Base-by-base conservation (phyloP, 1,284 basidiomycete genomes). In the Amylostereum chailletii region DNA sequence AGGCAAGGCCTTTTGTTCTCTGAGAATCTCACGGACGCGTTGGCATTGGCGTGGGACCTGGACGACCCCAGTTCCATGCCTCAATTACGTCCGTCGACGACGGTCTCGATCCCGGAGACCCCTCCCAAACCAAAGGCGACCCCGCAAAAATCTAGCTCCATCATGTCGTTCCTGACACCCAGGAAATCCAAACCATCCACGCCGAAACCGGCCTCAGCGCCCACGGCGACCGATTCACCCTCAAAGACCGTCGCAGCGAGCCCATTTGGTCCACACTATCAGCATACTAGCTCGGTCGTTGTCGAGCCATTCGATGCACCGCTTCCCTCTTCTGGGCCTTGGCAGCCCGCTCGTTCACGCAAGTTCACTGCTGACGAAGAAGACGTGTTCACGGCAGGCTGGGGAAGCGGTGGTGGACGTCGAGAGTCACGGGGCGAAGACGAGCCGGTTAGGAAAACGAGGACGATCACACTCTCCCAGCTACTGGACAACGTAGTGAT, bases 401-500 rank as follows among this genome's bases (percentile, higher is more conserved):
- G 86, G 85, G 71, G 71, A 46, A 19, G 19, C 19, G 76, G 77
- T 8, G 64, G 64, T 33, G 40, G 39, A n/a, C n/a, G 38, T 27
- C 48, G 7, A 27, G 45, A n/a, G 39, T 41, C 9, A 42, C 8
- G 41, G 10, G 45, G 64, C 48, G 61, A 69, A 51, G 61, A 63
- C 33, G 74, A 72, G 50, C 51, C 56, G 33, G 54, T 49, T 32
- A 55, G 53, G 54, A 61, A 57, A 44, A 48, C 65, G 8, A 66
- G 66, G 30, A 71, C 65, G 11, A 76, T 92, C 31, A 90, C 88
- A 8, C 71, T 96, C 34, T 94, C 90, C 32, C 83, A 81, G 55
- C 64, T 96, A 51, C 69, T 99, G 59, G 96, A 99, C 65, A 98
- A 99, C 62, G 86, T 94, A 30, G 92, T 99, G 26, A 83, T 99